A percentile compares a stretch with the other conserved stretches of the same genome.
phyloP scores from a whole-genome alignment of 2,329 filamentous ascomycete genomes.

The Nothophaeocryptopus gaeumannii region DNA sequence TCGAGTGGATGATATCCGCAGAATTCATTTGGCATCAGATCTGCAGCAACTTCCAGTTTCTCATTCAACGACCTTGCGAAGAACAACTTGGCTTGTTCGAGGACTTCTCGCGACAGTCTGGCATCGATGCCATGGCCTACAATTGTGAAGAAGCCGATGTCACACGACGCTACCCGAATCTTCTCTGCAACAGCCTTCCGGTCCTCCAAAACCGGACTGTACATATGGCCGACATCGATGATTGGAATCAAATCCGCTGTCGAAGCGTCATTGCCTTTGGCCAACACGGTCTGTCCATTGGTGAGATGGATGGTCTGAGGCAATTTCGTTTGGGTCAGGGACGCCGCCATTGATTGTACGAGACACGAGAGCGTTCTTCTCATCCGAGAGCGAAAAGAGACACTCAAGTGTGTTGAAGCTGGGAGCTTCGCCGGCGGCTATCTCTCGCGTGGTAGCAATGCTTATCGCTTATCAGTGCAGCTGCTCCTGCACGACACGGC shows the following conservation, averaged over 20 bases:
- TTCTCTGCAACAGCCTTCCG: conserved; percentile 1
- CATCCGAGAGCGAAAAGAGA: no score
- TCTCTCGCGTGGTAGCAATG: no score
- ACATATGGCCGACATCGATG: background rate
- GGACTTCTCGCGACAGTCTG: background rate
- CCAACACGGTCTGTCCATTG: background rate
- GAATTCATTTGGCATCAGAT: conserved; percentile 1
- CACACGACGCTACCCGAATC: conserved; percentile 9
- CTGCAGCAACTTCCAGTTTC: background rate
- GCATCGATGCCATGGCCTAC: background rate
- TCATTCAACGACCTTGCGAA: background rate
- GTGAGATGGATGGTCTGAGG: background rate
- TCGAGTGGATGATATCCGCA: conserved; percentile 7
- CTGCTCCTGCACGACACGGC: no score
- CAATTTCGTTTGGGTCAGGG: no score
- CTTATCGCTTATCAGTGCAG: no score
- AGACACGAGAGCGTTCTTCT: no score
- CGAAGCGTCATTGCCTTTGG: background rate
- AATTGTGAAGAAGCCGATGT: conserved; percentile 20
- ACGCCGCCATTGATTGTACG: no score
- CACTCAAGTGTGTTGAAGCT: no score
- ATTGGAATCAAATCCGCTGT: background rate
- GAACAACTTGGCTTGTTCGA: conserved; percentile 1
- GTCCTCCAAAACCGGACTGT: background rate
- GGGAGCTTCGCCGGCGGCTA: no score